A percentile compares a stretch with the other conserved stretches of the same genome.
These are phyloP conservation scores for Syzygium syzygioides DNA, from an alignment of 441 rosid species.

Conservation along the genomic window DNA sequence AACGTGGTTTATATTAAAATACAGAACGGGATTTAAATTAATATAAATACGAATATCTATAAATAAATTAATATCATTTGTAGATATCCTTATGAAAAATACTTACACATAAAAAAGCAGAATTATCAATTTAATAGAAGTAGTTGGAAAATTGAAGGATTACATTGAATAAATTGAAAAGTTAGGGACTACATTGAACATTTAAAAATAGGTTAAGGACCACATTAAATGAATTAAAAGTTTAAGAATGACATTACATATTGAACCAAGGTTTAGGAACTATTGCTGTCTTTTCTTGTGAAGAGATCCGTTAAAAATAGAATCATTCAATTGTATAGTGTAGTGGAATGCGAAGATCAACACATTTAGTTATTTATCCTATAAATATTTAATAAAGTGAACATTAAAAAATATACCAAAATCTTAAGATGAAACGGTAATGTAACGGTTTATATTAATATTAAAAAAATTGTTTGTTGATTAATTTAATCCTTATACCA, in stretches of 20 bases:
- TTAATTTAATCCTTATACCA: neutral
- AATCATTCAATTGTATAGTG: neutral
- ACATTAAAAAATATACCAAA: neutral
- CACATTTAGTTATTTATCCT: neutral
- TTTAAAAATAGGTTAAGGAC: neutral
- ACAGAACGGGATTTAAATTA: too few relatives aligned
- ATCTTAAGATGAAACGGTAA: neutral
- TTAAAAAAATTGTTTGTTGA: neutral
- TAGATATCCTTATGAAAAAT: neutral
- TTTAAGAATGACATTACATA: fast-evolving
- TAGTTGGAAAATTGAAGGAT: neutral
- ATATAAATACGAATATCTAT: too few relatives aligned
- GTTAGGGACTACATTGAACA: neutral
- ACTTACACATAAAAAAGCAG: neutral
- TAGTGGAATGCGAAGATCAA: neutral
- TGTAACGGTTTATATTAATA: too few relatives aligned
- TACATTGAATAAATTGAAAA: too few relatives aligned
- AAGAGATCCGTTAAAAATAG: neutral
- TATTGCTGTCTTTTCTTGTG: neutral
- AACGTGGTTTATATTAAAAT: neutral
- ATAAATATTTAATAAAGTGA: too few relatives aligned
- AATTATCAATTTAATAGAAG: neutral
- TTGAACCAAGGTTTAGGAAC: neutral
- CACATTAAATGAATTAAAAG: too few relatives aligned
- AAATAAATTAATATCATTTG: neutral